Conservation (phyloP, 306 rosid species). For the barrel medic (Medicago truncatula) region MtrunA17r5.0-ANR NC_053044.1:56289501-56290000, state of each 20-base stretch:
- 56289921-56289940: conserved; percentile 5
- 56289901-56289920: neutral
- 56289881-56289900: neutral
- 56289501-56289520: conserved; percentile 87
- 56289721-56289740: conserved; percentile 8
- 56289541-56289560: conserved; percentile 35
- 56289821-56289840: conserved; percentile 1
- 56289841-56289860: neutral
- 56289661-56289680: conserved; percentile 75
- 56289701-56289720: conserved; percentile 92
- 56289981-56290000: conserved; percentile 11
- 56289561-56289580: conserved; percentile 27
- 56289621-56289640: conserved; percentile 62
- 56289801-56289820: conserved; percentile 30
- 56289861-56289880: neutral
- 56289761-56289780: neutral
- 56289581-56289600: conserved; percentile 38
- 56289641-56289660: conserved; percentile 76
- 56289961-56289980: neutral
- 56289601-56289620: conserved; percentile 82
- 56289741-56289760: conserved; percentile 21
- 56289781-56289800: conserved; percentile 19
- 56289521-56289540: conserved; percentile 44
- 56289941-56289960: conserved; percentile 1
- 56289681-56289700: conserved; percentile 86